Evolutionary conservation across 331 rosid genomes (phyloP), one percentile per base, ranked within the genome.

Genomic region (Rosa hybrid): DNA sequence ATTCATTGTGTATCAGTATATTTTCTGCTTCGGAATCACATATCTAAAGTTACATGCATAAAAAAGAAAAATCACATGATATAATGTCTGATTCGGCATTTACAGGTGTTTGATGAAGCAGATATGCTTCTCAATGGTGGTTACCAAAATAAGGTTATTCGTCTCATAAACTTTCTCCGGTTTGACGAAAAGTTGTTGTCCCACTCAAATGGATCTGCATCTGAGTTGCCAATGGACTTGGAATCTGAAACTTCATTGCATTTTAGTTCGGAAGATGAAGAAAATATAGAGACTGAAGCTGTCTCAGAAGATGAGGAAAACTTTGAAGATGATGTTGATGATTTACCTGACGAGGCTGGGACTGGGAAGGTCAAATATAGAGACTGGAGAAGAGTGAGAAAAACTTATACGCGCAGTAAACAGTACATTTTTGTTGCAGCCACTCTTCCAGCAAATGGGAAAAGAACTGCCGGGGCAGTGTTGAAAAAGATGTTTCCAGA

Each of bases 341-440:
- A 76, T 53, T 46, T 46, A 74, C 54, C 25, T 34, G 83, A 82
- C 75, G 77, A 65, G 34, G 67, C 56, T 50, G 87, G 89, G 78
- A 84, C 83, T 78, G 89, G 68, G 71, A 81, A 86, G 30, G 77
- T 39, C 45, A 87, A 82, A 78, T 81, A 78, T 65, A 84, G 75
- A 69, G 96, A 87, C 78, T 87, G 99, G 97, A 91, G 91, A 89
- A 91, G 98, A 84, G 93, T 82, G 71, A 89, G 96, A 83, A 93
- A 91, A 84, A 45, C 0, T 85, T 96, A 89, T 72, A 86, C 90
- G 50, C 94, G 94, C 72, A 93, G 97, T 81, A 93, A 96, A 84
- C 98, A 96, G 80, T 96, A 93, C 84, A 81, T 96, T 84, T 95
- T 96, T 86, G 93, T 93, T 83, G 99, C 99, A n/a, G 98, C 99